Base-by-base conservation (phyloP, 1,139 yeast species). In the Saccharomycopsis hybrid region DNA sequence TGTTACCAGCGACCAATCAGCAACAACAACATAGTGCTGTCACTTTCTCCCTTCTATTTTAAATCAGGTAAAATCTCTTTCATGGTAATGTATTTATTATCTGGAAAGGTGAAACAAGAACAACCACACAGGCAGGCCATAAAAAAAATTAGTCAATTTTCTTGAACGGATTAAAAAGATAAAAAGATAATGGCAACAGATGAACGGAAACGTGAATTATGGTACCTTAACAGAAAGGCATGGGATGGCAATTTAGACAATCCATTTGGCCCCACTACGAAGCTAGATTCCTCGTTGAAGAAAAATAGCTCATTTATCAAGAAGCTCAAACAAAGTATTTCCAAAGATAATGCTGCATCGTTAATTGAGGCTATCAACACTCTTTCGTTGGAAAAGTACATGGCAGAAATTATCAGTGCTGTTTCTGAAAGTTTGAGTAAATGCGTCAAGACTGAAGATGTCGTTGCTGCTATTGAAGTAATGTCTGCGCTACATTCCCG, bases 271-370 rank as follows among this genome's bases (percentile, higher is more conserved):
- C 59, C 30, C 62, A 44, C 63, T 65, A 25, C 62, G 13, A 72
- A 75, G 44, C 68, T 83, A 13, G 97, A 90, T 61, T 72, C 95
- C 0, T 82, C 92, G 48, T 69, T 90, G 55, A 90, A 89, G 70
- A 86, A 84, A 62, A 88, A 90, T 62, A 82, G 89, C 3, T 85
- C 89, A 0, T 86, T 88, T 58, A 82, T 88, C 52, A 84, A 83
- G 61, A 84, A 84, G 59, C 65, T 88, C 48, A 74, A 82, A 55
- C 71, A 76, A 3, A 72, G 82, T 2, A 67, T 88, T 41, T 74
- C 68, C 38, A 75, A 71, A 38, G 84, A 78, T 2, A 70, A 68
- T 41, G 60, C 58, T 45, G 59, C 62, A 3, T 62, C 72, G 3
- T 65, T 86, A 3, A 55, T 87, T 32, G 76, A 76, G 51, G 96